Base-by-base conservation (phyloP, 768 basidiomycete species). In the Royoungia palumana region DNA sequence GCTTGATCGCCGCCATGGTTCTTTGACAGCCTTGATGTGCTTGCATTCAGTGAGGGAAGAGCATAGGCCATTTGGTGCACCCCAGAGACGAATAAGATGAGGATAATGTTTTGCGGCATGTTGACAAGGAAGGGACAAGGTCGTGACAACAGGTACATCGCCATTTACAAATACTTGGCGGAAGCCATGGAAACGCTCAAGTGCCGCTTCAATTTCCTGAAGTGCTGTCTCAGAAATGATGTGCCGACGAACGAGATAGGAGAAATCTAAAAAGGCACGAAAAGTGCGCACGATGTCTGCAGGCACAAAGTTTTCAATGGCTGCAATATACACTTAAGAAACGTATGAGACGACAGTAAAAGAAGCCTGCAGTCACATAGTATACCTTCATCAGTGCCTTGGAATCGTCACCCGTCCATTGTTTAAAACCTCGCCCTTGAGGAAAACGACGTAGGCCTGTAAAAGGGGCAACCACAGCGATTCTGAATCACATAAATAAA, bases 311-410 rank as follows among this genome's bases (percentile, higher is more conserved):
- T 30, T 30, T 43, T 43, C 30, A 22, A 44, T 44, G 1, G 32
- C 20, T 6, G 42, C 13, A 21, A 44, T 16, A 16, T 44, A 44
- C 5, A 44, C 32, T 32, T 44, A 7, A 10, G 5, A 3, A 10
- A 28, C 11, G 11, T n/a, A n/a, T 28, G 3, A 28, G 28, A 28
- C 11, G 12, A 11, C 25, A 27, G 25, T 27, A 5, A 27, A 10
- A 10, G 25, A 5, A 27, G 6, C 10, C 6, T 27, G 25, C 10
- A 27, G 5, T 5, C 25, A 27, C 10, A 27, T 36, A 17, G 13
- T 20, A 1, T 20, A 51, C 40, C 44, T 51, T 51, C 45, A 51
- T 51, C 2, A 51, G 13, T 3, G 40, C 50, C 32, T 51, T 51
- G 1, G 49, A 50, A 8, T 50, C 32, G 10, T 50, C 24, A 0